A percentile compares a stretch with the other conserved stretches of the same genome.
Conservation (phyloP, 106 monocot species). For the Cymbidium sinense region DNA sequence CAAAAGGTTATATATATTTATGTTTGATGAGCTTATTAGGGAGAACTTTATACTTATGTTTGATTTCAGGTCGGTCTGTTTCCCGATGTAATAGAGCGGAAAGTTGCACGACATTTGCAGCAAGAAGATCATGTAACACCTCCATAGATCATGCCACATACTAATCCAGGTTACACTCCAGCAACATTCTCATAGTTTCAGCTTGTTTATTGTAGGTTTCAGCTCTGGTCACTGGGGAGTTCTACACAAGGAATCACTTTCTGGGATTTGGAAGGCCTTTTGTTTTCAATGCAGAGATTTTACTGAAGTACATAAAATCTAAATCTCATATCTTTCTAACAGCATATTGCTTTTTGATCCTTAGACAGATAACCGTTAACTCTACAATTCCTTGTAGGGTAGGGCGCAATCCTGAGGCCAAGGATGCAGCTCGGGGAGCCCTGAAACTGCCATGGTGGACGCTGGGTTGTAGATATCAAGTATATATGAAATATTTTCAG, state of each 20-base stretch:
- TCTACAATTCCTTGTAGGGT: slow-evolving; percentile 38
- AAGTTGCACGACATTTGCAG: slow-evolving; percentile 59
- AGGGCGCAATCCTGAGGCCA: slow-evolving; percentile 78
- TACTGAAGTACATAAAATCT: slow-evolving; percentile 63
- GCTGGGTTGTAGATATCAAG: slow-evolving; percentile 79
- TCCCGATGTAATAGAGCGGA: slow-evolving; percentile 88
- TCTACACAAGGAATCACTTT: slow-evolving; percentile 93
- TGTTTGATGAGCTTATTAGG: neutral
- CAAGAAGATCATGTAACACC: slow-evolving; percentile 69
- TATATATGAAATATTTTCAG: slow-evolving; percentile 15
- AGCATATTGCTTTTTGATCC: neutral
- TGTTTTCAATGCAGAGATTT: slow-evolving; percentile 84
- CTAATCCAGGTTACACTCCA: too few species aligned
- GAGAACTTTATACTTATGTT: slow-evolving; percentile 6
- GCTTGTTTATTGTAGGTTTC: slow-evolving; percentile 52
- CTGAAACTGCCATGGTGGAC: slow-evolving; percentile 99
- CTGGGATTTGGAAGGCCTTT: slow-evolving; percentile 94
- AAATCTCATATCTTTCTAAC: neutral
- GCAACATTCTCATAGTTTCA: neutral
- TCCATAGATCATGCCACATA: neutral
- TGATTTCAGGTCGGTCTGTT: slow-evolving; percentile 78
- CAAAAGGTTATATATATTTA: neutral
- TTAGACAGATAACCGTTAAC: neutral
- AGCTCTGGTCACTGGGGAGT: slow-evolving; percentile 85
- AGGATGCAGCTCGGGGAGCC: slow-evolving; percentile 88